phyloP scores from a whole-genome alignment of 2,329 filamentous ascomycete genomes.

The Metarhizium brunneum region DNA sequence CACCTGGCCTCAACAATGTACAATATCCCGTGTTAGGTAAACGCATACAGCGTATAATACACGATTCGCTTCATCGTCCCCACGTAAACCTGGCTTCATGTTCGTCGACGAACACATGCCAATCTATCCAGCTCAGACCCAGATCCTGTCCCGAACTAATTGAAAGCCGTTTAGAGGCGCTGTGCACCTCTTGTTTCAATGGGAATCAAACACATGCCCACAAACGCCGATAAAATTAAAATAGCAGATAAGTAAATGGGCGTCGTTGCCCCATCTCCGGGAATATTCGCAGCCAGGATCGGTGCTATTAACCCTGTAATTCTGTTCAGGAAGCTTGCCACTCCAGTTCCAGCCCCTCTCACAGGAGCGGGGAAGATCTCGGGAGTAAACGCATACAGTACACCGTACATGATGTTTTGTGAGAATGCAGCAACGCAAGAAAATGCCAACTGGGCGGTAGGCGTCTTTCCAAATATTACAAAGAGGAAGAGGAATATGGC shows the following conservation, averaged over 20 bases:
- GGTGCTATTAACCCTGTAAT: slow-evolving; percentile 59
- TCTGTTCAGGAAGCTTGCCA: slow-evolving; percentile 63
- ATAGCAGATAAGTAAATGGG: slow-evolving; percentile 49
- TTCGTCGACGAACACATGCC: not conserved
- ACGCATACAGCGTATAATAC: not conserved
- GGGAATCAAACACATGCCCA: slow-evolving; percentile 50
- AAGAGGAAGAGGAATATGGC: slow-evolving; percentile 63
- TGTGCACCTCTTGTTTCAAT: slow-evolving; percentile 55
- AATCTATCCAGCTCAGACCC: not conserved
- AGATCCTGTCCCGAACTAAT: not conserved
- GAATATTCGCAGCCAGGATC: slow-evolving; percentile 53
- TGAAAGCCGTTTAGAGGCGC: slow-evolving; percentile 33
- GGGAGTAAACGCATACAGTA: slow-evolving; percentile 68
- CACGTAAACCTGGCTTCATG: not conserved
- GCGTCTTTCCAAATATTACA: slow-evolving; percentile 47
- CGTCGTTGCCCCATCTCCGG: slow-evolving; percentile 45
- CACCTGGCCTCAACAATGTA: not conserved
- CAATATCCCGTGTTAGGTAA: not conserved
- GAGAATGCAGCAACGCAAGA: slow-evolving; percentile 61
- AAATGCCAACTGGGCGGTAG: slow-evolving; percentile 52
- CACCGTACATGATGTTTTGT: slow-evolving; percentile 70
- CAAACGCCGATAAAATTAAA: slow-evolving; percentile 49
- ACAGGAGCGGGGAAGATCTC: slow-evolving; percentile 68
- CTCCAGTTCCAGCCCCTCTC: slow-evolving; percentile 62
- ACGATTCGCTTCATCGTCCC: not conserved